Evolutionary conservation across 345 rosid species (phyloP), one percentile per base, ranked within the genome.

Genomic region (Clarkia xantiana): DNA sequence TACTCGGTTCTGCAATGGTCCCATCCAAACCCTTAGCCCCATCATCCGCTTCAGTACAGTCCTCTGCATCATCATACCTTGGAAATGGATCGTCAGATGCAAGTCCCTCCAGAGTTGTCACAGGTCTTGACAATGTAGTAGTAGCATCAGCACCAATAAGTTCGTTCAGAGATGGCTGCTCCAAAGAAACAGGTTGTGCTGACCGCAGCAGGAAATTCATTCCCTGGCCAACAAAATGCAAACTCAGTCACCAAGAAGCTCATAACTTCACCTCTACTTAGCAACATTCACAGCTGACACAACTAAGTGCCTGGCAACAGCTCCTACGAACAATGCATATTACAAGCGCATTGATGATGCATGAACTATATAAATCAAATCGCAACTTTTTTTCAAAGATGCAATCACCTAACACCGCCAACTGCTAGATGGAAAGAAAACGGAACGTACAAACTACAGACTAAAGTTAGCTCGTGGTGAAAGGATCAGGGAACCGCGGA

Each of bases 121-220:
- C 49, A 9, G 80, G 50, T 53, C 67, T 81, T 0, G 72, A 67
- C 53, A 62, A 50, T 3, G 62, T 61, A 42, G 47, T 71, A 6
- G 68, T 38, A 9, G 70, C 72, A 11, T 29, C 36, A 29, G 6
- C 36, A 29, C 53, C 56, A 39, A 67, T 70, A 61, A 71, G 56
- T 51, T 82, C 95, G 17, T 61, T 69, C 53, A 68, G 65, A 38
- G 72, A 61, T 18, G 68, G 70, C 14, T 65, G 77, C 59, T 81
- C 85, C 6, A 70, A 59, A 11, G 63, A 64, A 44, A 55, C 70
- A 40, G 65, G 64, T 11, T 60, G 67, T 16, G 75, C 60, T 45
- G 86, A 64, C 57, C 95, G 90, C 49, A 76, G 65, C 66, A 82
- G 79, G 64, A 87, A 91, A 74, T 91, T 91, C 98, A 91, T 91